Evolutionary conservation across 116 monocot genomes (phyloP), one percentile per base, ranked within the genome.

Genomic region (Zostera marina): DNA sequence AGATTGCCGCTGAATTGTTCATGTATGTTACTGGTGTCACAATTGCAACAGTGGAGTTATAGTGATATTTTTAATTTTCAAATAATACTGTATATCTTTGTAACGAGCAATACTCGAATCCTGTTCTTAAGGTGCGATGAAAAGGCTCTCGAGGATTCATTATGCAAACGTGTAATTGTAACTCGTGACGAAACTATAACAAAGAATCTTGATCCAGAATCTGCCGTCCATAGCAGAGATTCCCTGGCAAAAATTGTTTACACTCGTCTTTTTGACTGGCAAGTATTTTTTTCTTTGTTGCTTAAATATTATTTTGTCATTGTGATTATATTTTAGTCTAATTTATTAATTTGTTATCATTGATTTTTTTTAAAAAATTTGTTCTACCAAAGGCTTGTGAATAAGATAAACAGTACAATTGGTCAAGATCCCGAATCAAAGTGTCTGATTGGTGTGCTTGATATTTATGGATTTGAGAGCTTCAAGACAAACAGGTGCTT

Each of bases 401-500:
- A 81, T 66, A 87, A 72, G 56, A 81, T 87, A 32, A 87, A 87
- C 44, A 62, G 14, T 41, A 81, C 86, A 58, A 81, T 87, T 59
- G 86, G 86, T 58, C 86, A 81, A 78, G 86, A 87, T 76, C 68
- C 78, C 21, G 56, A 74, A 22, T 81, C 81, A 43, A 78, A 81
- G 62, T 44, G 54, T 56, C 66, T 87, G 61, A 87, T 87, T 61
- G 86, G 86, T 16, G 86, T 87, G 11, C 74, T 87, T 39, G 86
- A 87, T 61, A 87, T 87, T 11, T 87, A 87, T 65, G 86, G 86
- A 55, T 87, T 87, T 66, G 86, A 87, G 65, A 81, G 81, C 79
- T 87, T 87, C 76, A 81, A 81, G 73, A 87, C 78, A 73, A 87
- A 87, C 81, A 87, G 86, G 86, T 87, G 81, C 81, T 85, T 85